phyloP scores from a whole-genome alignment of 2,329 filamentous ascomycete genomes.

The Penicillium sp. region DNA sequence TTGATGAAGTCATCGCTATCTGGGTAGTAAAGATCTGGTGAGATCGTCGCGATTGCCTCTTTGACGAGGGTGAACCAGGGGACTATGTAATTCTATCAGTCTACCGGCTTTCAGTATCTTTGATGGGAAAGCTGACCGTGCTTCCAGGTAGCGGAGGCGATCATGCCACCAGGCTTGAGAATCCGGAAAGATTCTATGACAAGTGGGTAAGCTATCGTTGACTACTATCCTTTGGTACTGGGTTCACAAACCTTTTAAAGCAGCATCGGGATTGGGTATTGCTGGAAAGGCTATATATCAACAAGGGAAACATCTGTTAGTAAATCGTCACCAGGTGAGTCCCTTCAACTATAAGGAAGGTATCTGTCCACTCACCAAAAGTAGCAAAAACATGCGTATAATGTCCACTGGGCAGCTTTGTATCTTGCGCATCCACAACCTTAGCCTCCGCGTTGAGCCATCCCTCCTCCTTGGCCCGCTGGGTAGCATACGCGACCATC shows the following conservation, averaged over 20 bases:
- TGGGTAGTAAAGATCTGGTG: constrained; percentile 33
- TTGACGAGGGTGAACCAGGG: constrained; percentile 35
- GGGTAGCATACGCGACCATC: constrained; percentile 49
- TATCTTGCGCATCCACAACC: constrained; percentile 54
- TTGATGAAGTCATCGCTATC: constrained; percentile 26
- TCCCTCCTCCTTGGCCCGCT: constrained; percentile 44
- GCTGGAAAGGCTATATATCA: constrained; percentile 44
- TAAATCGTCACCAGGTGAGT: background rate
- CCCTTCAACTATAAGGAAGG: background rate
- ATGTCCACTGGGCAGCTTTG: background rate
- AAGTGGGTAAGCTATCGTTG: background rate
- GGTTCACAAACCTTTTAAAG: constrained; percentile 39
- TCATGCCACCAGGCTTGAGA: constrained; percentile 39
- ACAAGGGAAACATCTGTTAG: background rate
- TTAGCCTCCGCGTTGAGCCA: constrained; percentile 55
- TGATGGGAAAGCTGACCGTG: constrained; percentile 29
- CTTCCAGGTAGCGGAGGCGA: constrained; percentile 44
- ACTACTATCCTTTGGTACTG: background rate
- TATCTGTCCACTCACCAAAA: constrained; percentile 42
- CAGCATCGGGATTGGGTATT: constrained; percentile 49
- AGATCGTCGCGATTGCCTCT: constrained; percentile 32
- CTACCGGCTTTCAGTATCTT: background rate
- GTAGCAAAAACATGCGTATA: constrained; percentile 18
- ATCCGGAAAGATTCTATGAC: constrained; percentile 39
- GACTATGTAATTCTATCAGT: constrained; percentile 17